Evolutionary conservation across 2,329 filamentous ascomycete species (phyloP), one percentile per base, ranked within the genome.

Genomic region (Monilinia aucupariae): DNA sequence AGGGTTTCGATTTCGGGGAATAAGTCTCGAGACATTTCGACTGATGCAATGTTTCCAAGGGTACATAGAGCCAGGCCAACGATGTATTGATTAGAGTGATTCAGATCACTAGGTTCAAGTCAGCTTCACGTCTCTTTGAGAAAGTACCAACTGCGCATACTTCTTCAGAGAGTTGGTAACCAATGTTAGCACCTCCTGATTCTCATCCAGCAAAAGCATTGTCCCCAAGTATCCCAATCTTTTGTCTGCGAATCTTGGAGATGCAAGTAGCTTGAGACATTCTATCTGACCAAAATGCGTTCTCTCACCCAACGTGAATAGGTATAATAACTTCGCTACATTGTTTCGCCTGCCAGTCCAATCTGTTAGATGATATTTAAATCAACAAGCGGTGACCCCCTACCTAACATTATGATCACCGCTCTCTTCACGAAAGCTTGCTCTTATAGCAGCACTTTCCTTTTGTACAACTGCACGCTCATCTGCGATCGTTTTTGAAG

Each of bases 241-340:
- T 80, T 99, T 99, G 81, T 99, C 94, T 69, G 94, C 94, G 74
- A 99, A 99, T 64, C 93, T 91, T 68, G 96, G 92, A 48, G 94
- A 99, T 64, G 94, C 94, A 64, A 99, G 85, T 58, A 99, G 85
- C 79, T 99, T 99, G 73, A 99, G 83, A 77, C 94, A 99, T 85
- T 99, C 94, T 75, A 99, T 99, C 81, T 99, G 94, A 59, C 94
- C 94, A 75, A 99, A 99, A 78, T 99, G 94, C 63, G 94, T 99
- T 73, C 94, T 86, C 79, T 99, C 94, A 68, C 94, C 94, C 49
- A 99, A 84, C 1, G 94, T 99, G 77, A 99, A 99, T 65, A 99
- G 90, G 76, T 99, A 99, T 47, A 99, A 85, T 43, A 99, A 85
- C 78, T 99, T 99, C 65, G 94, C 92, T 72, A 99, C 94, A 83